These are phyloP conservation scores for Gaeumannomyces tritici DNA, from an alignment of 2,329 filamentous ascomycete species.

Conservation along the genomic window DNA sequence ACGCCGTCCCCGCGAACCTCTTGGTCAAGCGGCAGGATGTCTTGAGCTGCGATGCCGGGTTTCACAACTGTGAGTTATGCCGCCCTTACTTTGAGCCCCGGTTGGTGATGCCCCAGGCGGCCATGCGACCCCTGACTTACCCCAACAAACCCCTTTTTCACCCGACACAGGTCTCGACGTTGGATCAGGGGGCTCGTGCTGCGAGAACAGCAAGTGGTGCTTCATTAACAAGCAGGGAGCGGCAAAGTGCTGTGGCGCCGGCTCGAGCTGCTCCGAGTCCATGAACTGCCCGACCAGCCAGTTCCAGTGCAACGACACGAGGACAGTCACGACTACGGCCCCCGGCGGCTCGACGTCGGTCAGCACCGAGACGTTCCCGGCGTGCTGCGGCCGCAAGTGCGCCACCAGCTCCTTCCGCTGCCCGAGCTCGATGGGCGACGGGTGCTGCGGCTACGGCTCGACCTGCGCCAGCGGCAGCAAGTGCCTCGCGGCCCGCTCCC, in stretches of 20 bases:
- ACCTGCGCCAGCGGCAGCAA: conserved; percentile 31
- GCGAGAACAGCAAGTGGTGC: conserved; percentile 18
- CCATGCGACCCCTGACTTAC: neutral
- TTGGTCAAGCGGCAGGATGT: neutral
- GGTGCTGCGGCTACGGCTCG: conserved; percentile 38
- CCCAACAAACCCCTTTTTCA: neutral
- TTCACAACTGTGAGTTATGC: neutral
- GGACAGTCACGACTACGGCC: conserved; percentile 4
- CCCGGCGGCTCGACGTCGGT: conserved; percentile 4
- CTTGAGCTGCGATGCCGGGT: neutral
- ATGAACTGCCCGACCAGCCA: conserved; percentile 17
- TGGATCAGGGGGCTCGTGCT: conserved; percentile 15
- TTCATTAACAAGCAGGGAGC: conserved; percentile 15
- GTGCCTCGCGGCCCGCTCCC: conserved; percentile 11
- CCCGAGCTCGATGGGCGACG: conserved; percentile 29
- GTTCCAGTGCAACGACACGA: conserved; percentile 19
- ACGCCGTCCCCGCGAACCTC: neutral
- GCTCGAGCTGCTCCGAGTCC: conserved; percentile 14
- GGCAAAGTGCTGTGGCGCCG: conserved; percentile 21
- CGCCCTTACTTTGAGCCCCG: neutral
- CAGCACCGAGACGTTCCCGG: conserved; percentile 15
- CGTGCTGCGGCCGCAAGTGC: conserved; percentile 31
- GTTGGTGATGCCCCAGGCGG: no score
- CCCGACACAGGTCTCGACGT: conserved; percentile 15
- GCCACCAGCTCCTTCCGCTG: conserved; percentile 34